A percentile compares a stretch with the other conserved stretches of the same genome.
Evolutionary conservation across 1,139 yeast genomes (phyloP).

Genomic region (Hyphopichia buzzinii): DNA sequence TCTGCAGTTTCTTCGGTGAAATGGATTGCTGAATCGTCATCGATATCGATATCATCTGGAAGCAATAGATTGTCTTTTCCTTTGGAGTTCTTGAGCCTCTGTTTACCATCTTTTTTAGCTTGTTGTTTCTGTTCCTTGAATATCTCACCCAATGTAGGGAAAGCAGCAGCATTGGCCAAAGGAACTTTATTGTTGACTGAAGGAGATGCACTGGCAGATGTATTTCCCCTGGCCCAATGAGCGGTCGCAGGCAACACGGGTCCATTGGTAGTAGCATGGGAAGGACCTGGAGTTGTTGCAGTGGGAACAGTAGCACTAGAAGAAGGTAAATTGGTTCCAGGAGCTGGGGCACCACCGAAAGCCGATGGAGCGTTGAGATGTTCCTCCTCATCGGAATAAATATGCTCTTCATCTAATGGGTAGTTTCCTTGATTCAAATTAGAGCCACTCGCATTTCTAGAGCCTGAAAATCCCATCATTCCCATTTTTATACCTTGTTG

Average conservation of each 20-base stretch:
- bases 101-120: conserved; percentile 28
- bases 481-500: conserved; percentile 70
- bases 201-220: conserved; percentile 31
- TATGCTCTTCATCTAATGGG: conserved; percentile 19
- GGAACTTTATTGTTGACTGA: conserved; percentile 35
- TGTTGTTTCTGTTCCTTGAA: conserved; percentile 42
- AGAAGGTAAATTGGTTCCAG: conserved; percentile 14
- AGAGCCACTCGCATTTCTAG: conserved; percentile 11
- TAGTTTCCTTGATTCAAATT: conserved; percentile 7
- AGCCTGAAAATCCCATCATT: conserved; percentile 33
- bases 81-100: conserved; percentile 25
- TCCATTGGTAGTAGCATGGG: conserved; percentile 15
- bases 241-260: conserved; percentile 56
- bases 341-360: conserved; percentile 19
- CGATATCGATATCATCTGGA: conserved; percentile 42
- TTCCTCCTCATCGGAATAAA: conserved; percentile 14
- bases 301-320: conserved; percentile 2
- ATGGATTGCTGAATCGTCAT: conserved; percentile 35
- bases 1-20: conserved; percentile 39
- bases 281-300: conserved; percentile 5
- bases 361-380: conserved; percentile 17
- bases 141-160: conserved; percentile 73
- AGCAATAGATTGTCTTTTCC: conserved; percentile 25
- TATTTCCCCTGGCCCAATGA: conserved; percentile 50
- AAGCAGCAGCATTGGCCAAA: conserved; percentile 55